Base-by-base conservation (phyloP, 192 early-diverging fungal genomes). In the Piromyces finnis region DNA sequence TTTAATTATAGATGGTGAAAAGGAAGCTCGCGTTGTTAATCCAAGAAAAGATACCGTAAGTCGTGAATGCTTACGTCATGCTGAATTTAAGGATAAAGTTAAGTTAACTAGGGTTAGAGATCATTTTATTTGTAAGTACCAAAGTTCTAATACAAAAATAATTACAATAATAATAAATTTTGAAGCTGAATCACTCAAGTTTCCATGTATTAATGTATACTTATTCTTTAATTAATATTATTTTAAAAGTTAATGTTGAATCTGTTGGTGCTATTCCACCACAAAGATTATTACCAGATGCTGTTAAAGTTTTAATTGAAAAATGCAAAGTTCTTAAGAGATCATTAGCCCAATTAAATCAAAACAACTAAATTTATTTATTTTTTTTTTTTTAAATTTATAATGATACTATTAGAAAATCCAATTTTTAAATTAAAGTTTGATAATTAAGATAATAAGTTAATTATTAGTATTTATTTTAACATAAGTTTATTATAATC, bases 1-100 rank as follows among this genome's bases (percentile, higher is more conserved):
- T 22, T 35, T 13, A 79, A 22, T 85, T 18, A 79, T 59, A 28
- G n/a, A 30, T 81, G 88, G 92, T 32, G 87, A 90, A 78, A 88
- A 88, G 78, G 90, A 89, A 83, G 96, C 95, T 28, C 87, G 88
- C 30, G 92, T 99, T 5, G 92, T 91, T 26, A 96, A 97, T 82
- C 88, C 96, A 79, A 91, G 97, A 81, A 95, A 95, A 87, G 97
- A 99, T 84, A 99, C 96, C 9, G 94, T 96, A 29, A 94, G 93
- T 82, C 89, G 97, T 28, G 96, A 99, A 83, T 94, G 94, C 16
- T 87, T 99, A 79, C 91, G 96, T 39, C 96, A 99, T 82, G 87
- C 91, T 77, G 94, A 97, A 86, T 97, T 99, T 83, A 89, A 95
- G 82, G 91, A 91, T 83, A 95, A 92, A 83, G 97, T 99, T 37